Base-by-base conservation (phyloP, 257 asterid species). In the Schizonepeta tenuifolia region DNA sequence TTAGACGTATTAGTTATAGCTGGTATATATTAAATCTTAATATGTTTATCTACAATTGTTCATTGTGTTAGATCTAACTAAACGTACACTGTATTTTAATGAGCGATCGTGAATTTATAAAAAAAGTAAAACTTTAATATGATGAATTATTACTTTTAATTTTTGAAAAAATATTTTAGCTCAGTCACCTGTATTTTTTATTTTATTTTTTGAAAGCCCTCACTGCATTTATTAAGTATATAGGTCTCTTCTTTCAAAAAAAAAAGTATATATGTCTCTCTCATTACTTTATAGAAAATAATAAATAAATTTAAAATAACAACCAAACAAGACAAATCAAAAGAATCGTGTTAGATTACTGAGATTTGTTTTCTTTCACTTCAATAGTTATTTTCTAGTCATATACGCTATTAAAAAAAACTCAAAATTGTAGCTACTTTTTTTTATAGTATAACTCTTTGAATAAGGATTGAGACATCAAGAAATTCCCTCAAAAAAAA, bases 361-460 rank as follows among this genome's bases (percentile, higher is more conserved):
- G 17, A 40, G 40, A 44, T 44, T 65, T 65, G 70, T 65, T 65
- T 65, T 24, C n/a, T 46, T 65, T 64, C 70, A 65, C 70, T 44
- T 65, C 43, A 18, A 17, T 11, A 11, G 35, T 41, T 2, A 20
- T 46, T 43, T 14, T 41, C 26, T 18, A 51, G 13, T 12, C 36
- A 46, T 22, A 40, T 28, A 9, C 47, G 41, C 10, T 46, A 17
- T 63, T 55, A 53, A 43, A 40, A 55, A 53, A 53, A 22, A 17
- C 36, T 46, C 14, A 64, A 63, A 26, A 13, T 38, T 43, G 21
- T 22, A 8, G 14, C 21, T 2, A 4, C 9, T 72, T 21, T 61
- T 21, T 6, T 10, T 7, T 35, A 3, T 5, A 5, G 3, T 12
- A 24, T n/a, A 17, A 6, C 10, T 15, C 13, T 9, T 11, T 4